phyloP scores from a whole-genome alignment of 495 filamentous ascomycete genomes.

The Letharia columbiana region DNA sequence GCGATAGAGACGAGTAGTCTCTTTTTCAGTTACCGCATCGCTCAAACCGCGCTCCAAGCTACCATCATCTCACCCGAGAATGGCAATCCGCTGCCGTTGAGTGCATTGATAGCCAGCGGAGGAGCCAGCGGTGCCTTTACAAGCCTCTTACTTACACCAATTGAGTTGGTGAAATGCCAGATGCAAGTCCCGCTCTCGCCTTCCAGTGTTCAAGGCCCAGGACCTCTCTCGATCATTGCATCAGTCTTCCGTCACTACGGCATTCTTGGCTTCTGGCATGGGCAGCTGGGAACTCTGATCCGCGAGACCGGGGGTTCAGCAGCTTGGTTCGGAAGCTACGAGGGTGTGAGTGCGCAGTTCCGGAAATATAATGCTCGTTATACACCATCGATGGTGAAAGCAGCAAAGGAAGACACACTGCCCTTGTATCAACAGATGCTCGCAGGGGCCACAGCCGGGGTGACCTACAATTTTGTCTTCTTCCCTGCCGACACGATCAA shows the following conservation, averaged over 20 bases:
- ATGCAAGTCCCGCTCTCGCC: conserved; percentile 66
- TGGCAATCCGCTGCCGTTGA: conserved; percentile 50
- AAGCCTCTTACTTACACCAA: conserved; percentile 81
- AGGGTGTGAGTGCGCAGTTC: conserved; percentile 65
- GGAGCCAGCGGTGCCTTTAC: conserved; percentile 85
- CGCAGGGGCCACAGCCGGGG: conserved; percentile 83
- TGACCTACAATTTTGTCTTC: conserved; percentile 92
- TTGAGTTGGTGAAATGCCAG: conserved; percentile 97
- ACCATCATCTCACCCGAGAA: conserved; percentile 32
- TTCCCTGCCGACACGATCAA: conserved; percentile 98
- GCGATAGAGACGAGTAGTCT: conserved; percentile 89
- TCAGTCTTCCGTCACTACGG: conserved; percentile 76
- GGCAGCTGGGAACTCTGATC: conserved; percentile 86
- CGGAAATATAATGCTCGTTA: conserved; percentile 32
- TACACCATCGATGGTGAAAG: conserved; percentile 4
- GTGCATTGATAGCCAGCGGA: conserved; percentile 64
- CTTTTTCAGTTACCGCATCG: conserved; percentile 76
- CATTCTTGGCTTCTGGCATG: conserved; percentile 83
- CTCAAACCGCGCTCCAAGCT: conserved; percentile 58
- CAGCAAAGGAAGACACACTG: conserved; percentile 28
- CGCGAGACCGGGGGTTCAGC: conserved; percentile 88
- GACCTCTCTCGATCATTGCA: conserved; percentile 55
- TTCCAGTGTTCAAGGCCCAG: conserved; percentile 34
- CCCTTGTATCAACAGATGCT: conserved; percentile 75
- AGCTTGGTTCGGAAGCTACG: conserved; percentile 93